phyloP scores from a whole-genome alignment of 2,329 filamentous ascomycete genomes.

The Colletotrichum sp. region DNA sequence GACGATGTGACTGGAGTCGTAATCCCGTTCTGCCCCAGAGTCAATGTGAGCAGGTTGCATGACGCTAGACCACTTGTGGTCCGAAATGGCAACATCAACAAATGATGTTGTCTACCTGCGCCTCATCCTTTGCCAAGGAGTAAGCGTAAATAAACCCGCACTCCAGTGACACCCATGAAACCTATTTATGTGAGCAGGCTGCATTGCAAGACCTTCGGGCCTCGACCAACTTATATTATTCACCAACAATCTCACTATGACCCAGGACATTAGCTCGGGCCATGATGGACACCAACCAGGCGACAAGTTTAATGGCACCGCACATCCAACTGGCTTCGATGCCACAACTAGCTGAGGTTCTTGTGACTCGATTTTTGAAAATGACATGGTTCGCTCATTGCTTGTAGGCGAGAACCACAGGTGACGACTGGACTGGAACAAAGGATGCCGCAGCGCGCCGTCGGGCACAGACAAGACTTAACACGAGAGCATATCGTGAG shows the following conservation, averaged over 20 bases:
- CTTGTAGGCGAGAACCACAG: conserved; percentile 36
- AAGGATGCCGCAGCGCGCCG: conserved; percentile 45
- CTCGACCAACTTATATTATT: not conserved
- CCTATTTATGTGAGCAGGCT: not conserved
- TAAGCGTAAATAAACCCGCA: not conserved
- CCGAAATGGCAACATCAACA: not conserved
- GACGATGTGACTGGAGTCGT: not conserved
- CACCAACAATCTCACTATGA: not conserved
- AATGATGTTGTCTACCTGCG: not conserved
- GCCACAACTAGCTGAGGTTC: conserved; percentile 41
- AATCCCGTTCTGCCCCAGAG: not conserved
- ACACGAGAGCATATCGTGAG: conserved; percentile 44
- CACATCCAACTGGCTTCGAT: not conserved
- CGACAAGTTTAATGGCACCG: not conserved
- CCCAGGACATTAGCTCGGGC: not conserved
- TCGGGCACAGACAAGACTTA: conserved; percentile 48
- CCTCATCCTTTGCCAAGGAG: not conserved
- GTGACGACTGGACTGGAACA: conserved; percentile 52
- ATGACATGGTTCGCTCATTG: not conserved
- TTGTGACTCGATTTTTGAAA: conserved; percentile 9
- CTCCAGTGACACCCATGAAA: not conserved
- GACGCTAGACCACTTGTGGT: conserved; percentile 28
- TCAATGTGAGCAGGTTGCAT: conserved; percentile 40
- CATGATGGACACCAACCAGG: conserved; percentile 25
- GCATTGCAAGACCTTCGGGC: not conserved